Base-by-base conservation (phyloP, 179 eudicot species). In the Beta corolliflora region DNA sequence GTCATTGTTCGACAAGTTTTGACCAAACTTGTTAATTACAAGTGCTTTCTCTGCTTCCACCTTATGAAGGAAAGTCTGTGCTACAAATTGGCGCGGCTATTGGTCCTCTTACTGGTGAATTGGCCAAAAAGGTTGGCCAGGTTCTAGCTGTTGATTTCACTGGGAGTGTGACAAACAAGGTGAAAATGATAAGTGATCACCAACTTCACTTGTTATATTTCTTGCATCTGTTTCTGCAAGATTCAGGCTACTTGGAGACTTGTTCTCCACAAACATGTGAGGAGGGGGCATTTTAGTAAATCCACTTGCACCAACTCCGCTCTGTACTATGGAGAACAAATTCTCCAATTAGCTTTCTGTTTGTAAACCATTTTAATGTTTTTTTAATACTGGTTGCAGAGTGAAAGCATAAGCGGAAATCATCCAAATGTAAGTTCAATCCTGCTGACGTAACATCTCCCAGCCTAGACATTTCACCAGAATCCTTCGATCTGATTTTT, bases 51-150 rank as follows among this genome's bases (percentile, higher is more conserved):
- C 72, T 91, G 81, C 96, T 96, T 78, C 99, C 99, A 71, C 74
- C 93, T 31, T 92, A 88, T 83, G 96, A 92, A 87, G 98, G 98
- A 29, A 94, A 96, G 86, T 83, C 92, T 77, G 89, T 96, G 19
- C 90, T 96, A 66, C 96, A 91, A 84, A 92, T 96, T 48, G 96
- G 99, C 81, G 90, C 93, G 70, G 98, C 96, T n/a, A 92, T 87
- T 81, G 93, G 94, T 80, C 94, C 93, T 76, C 94, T 94, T 83
- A 91, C 93, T 66, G 93, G 91, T 75, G 93, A 96, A 82, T 77
- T 94, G 71, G 99, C 98, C 53, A 84, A 91, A 80, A 90, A 86
- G 80, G 98, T 97, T 69, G 89, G 82, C 52, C 88, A 92, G 77
- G 88, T 96, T 88, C 23, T 88, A 64, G 95, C 94, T 69, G 36